These are phyloP conservation scores for Calonectria honghensis DNA, from an alignment of 2,329 filamentous ascomycete species.

Conservation along the genomic window DNA sequence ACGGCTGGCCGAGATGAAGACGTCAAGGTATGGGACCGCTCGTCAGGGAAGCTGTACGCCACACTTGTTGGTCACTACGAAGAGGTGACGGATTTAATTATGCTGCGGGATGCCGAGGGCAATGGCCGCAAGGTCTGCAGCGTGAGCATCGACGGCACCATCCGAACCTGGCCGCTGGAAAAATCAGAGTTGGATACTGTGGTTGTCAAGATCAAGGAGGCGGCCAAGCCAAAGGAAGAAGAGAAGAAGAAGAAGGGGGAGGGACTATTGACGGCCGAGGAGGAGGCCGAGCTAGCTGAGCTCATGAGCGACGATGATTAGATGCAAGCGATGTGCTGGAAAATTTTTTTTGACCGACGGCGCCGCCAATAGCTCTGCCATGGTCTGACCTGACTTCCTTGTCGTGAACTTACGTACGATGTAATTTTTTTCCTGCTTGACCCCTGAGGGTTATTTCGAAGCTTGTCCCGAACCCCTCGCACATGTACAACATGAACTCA, in stretches of 20 bases:
- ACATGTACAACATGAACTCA: constrained; percentile 44
- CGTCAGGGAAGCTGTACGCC: constrained; percentile 83
- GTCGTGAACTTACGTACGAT: constrained; percentile 14
- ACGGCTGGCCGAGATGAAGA: constrained; percentile 95
- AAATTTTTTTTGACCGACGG: constrained; percentile 15
- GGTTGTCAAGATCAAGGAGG: constrained; percentile 67
- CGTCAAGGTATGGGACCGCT: constrained; percentile 89
- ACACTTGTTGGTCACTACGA: constrained; percentile 91
- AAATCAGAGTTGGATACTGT: constrained; percentile 73
- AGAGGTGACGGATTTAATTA: constrained; percentile 87
- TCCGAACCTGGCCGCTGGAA: constrained; percentile 87
- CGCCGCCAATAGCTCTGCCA: background rate
- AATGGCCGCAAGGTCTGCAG: constrained; percentile 78
- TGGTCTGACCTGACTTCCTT: constrained; percentile 3
- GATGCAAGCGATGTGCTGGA: constrained; percentile 21
- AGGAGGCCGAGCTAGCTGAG: constrained; percentile 93
- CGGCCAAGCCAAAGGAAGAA: constrained; percentile 71
- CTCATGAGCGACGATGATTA: constrained; percentile 85
- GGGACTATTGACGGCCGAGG: constrained; percentile 85
- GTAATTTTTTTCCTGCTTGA: constrained; percentile 7
- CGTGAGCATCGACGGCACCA: constrained; percentile 91
- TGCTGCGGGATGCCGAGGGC: constrained; percentile 69
- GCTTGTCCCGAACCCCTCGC: constrained; percentile 3
- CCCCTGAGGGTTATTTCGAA: constrained; percentile 28
- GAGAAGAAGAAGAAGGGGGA: constrained; percentile 65